Evolutionary conservation across 306 rosid genomes (phyloP), one percentile per base, ranked within the genome.

Genomic region (Rosa rugosa): DNA sequence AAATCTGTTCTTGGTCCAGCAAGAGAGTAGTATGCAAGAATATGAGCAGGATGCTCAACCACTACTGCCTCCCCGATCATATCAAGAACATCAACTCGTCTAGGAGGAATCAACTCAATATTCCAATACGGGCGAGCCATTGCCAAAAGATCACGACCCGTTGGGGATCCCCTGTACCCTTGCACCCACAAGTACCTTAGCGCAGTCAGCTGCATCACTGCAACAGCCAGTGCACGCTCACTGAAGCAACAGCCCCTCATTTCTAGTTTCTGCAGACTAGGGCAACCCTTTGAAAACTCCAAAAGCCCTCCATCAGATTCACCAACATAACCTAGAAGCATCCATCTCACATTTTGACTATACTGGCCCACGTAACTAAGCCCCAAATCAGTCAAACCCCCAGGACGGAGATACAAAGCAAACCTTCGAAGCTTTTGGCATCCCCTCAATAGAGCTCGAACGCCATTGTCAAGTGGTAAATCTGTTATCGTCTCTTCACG

Each of bases 11-110:
- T 89, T 40, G 65, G 99, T 68, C 99, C 99, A 47, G 97, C 99
- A 71, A 95, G 97, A 51, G 99, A 95, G 94, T 95, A 95, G 80
- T 93, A 95, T 7, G 97, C 99, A 73, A 95, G 98, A 75, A 95
- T 89, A 40, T 95, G 99, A 44, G 98, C 97, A 1, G 97, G 97
- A 75, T 91, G 94, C 46, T 91, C 97, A 12, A 69, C 82, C 44
- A 44, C 8, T 17, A 68, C 41, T 12, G n/a, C 34, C 70, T 80
- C 89, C 59, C 68, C 90, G 0, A 9, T 51, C 12, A 11, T 80
- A 79, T 27, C 27, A 27, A 27, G 27, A 23, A 74, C 83, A 9
- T 6, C 23, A 6, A 87, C 90, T 17, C 75, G 83, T 77, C 96
- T 87, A 0, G 96, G 80, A 62, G 97, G 98, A 75, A 95, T 93